Base-by-base conservation (phyloP, 2,329 filamentous ascomycete genomes). In the Didymella segeticola region DNA sequence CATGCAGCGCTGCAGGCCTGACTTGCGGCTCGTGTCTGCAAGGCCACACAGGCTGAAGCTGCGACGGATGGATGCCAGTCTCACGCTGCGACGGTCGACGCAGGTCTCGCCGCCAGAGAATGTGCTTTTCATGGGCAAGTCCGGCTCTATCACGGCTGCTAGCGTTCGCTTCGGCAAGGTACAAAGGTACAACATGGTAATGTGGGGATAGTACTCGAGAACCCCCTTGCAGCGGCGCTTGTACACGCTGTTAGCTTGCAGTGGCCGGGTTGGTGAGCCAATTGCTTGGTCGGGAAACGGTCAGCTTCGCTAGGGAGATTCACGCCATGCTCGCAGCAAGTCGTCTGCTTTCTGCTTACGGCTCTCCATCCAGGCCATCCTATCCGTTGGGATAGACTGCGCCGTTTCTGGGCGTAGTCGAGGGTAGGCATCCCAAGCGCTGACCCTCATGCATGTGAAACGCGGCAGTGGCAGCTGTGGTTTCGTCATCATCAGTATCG, bases 151-250 rank as follows among this genome's bases (percentile, higher is more conserved):
- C 48, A 60, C 61, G 59, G 63, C 60, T 66, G 63, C 60, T 70
- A 67, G 67, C 58, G 56, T 72, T 74, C 71, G 71, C 70, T 74
- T 73, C 71, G 61, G 71, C 62, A 74, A 74, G 71, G 71, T 74
- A 74, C 71, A 70, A 63, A 71, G 65, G 63, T 66, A 70, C 65
- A 61, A 63, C 51, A 68, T 57, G 43, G 27, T 57, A 47, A 54
- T 60, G 47, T 62, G 71, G 70, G 70, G 67, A 72, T 68, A 68
- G 61, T 63, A 61, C 59, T 70, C 60, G 59, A 67, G 58, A 39
- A 31, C 62, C 60, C 69, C 71, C 71, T 74, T 74, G 71, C 71
- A 73, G 68, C 64, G 53, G 63, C 67, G 64, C 64, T 66, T 56
- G 53, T 52, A 19, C 31, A 58, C 60, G 58, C 57, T 56, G 50